These are phyloP conservation scores for Rhododendron griersonianum DNA, from an alignment of 148 eudicot species.

Conservation along the genomic window DNA sequence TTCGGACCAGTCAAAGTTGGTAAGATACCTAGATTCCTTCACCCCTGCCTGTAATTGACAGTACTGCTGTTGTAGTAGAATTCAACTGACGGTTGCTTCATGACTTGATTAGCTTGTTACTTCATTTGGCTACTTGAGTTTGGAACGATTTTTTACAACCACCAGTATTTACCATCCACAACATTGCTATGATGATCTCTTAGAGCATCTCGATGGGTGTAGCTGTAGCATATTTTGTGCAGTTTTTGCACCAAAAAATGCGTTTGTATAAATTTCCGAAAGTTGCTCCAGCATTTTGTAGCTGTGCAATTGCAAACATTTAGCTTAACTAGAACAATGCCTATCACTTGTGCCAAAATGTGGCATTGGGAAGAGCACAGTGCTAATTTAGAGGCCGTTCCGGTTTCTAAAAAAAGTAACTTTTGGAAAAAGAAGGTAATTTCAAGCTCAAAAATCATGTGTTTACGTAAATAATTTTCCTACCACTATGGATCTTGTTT, in stretches of 20 bases:
- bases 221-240: background rate
- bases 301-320: background rate
- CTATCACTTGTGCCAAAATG: background rate
- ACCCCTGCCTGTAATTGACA: background rate
- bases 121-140: background rate
- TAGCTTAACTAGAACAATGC: background rate
- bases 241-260: background rate
- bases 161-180: background rate
- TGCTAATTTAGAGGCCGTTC: no score
- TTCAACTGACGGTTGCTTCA: background rate
- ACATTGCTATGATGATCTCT: background rate
- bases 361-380: background rate
- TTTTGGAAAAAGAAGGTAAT: no score
- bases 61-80: background rate
- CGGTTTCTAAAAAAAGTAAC: no score
- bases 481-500: no score
- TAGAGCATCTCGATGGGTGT: background rate
- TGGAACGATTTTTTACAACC: background rate
- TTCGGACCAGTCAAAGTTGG: slow-evolving; percentile 47
- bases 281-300: background rate
- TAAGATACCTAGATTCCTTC: slow-evolving; percentile 14
- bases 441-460: no score
- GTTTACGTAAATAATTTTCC: no score
- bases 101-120: background rate
- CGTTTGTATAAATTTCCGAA: background rate